These are phyloP conservation scores for Fomitopsis pinicola DNA, from an alignment of 1,284 basidiomycete genomes.

Conservation along the genomic window DNA sequence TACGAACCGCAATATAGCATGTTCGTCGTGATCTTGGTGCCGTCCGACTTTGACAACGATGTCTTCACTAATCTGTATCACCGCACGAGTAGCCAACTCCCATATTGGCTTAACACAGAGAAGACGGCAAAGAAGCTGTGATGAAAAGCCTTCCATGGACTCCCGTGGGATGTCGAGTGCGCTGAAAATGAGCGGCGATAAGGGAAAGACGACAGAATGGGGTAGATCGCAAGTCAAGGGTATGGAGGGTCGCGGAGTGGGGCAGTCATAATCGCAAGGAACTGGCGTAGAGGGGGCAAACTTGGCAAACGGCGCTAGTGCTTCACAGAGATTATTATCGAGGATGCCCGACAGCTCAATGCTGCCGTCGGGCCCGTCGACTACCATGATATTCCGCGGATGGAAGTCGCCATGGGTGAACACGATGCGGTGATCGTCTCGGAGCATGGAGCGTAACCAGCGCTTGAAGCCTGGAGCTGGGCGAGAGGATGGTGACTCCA, in stretches of 20 bases:
- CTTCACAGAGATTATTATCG: too few species aligned
- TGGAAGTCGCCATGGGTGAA: conserved; percentile 27
- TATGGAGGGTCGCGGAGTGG: neutral
- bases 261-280: neutral
- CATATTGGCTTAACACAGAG: neutral
- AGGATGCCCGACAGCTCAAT: conserved; percentile 13
- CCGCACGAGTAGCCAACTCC: neutral
- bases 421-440: conserved; percentile 21
- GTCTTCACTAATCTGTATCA: conserved; percentile 1
- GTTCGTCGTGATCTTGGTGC: conserved; percentile 5
- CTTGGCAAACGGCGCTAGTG: neutral
- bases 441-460: conserved; percentile 19
- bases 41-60: conserved; percentile 2
- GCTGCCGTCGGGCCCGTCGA: conserved; percentile 9
- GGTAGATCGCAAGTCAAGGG: neutral
- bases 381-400: conserved; percentile 25
- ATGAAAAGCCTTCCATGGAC: neutral
- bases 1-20: conserved; percentile 4
- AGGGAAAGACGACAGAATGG: neutral
- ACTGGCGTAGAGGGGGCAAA: neutral
- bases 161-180: neutral
- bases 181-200: neutral
- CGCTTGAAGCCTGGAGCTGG: conserved; percentile 7
- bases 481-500: conserved; percentile 1
- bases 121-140: neutral